Percentiles rank a stretch among this genome's conserved stretches.
These are phyloP conservation scores for Isoetes engelmannii DNA, from an alignment of 83 land plant species.

Conservation along the genomic window DNA sequence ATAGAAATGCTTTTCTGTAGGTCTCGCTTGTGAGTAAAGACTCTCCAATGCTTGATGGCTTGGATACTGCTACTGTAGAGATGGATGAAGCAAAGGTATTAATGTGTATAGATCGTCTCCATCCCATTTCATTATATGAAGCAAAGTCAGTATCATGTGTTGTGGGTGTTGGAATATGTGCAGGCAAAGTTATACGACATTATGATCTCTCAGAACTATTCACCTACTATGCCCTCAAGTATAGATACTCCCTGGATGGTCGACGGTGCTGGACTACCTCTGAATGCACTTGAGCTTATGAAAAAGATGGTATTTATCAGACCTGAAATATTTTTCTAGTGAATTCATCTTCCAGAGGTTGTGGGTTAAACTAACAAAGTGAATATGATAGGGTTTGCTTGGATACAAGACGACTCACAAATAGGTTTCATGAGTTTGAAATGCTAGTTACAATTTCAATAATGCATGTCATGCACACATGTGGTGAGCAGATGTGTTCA, in stretches of 20 bases:
- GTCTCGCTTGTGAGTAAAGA: conserved; percentile 99
- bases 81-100: conserved; percentile 96
- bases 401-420: too few relatives aligned
- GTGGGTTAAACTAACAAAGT: too few relatives aligned
- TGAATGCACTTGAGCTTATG: conserved; percentile 72
- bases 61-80: conserved; percentile 83
- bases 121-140: neutral
- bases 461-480: too few relatives aligned
- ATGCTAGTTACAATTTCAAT: too few relatives aligned
- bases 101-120: neutral
- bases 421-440: too few relatives aligned
- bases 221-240: conserved; percentile 26
- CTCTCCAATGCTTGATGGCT: conserved; percentile 97
- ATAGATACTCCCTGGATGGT: conserved; percentile 86
- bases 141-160: neutral
- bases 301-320: conserved; percentile 52
- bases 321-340: too few relatives aligned
- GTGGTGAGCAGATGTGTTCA: too few relatives aligned
- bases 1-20: conserved; percentile 29
- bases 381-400: too few relatives aligned
- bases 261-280: conserved; percentile 83
- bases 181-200: conserved; percentile 87
- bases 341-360: too few relatives aligned
- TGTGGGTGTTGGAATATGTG: neutral
- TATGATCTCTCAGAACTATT: conserved; percentile 42